Evolutionary conservation across 768 basidiomycete genomes (phyloP), one percentile per base, ranked within the genome.

Genomic region (Crepidotus variabilis): DNA sequence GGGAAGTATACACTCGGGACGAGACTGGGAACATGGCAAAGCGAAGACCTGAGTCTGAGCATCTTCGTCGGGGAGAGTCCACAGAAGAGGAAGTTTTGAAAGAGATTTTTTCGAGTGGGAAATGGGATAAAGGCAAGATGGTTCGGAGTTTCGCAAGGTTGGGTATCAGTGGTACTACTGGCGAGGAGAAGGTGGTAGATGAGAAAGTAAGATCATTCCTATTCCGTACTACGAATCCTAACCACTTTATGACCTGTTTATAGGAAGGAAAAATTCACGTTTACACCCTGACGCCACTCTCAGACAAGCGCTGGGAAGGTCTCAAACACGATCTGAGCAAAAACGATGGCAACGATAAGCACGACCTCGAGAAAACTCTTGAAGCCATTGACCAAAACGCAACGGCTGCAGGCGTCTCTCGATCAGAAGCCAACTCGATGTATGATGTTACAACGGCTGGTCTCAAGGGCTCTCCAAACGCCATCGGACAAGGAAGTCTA

Each of bases 61-160:
- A 64, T 54, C 64, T 72, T 43, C 14, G 51, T 1, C 52, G 55
- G 21, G 51, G 52, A 7, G 58, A 62, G 16, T 49, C 55, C 2
- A 57, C 50, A 36, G 74, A 67, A 13, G 74, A 69, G 6, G 71
- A 75, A 51, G 65, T 67, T 23, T 55, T 85, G 54, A 63, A 63
- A 28, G 70, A 72, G 53, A 59, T 79, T 21, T 90, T 87, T 60
- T 65, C 61, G 57, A 75, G 71, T 45, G 85, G 79, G 10, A 75
- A 64, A 60, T 92, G 88, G 87, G 92, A 94, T 67, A 76, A 71
- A 47, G 70, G 69, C 55, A 93, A 92, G 77, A 92, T 93, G 92
- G 84, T 93, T 50, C 72, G 77, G 51, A 81, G 79, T 56, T 93
- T 92, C 71, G 87, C 88, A 1, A 77, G 80, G 59, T 70, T 93